These are phyloP conservation scores for Boletus sensibilis DNA, from an alignment of 768 basidiomycete genomes.

Conservation along the genomic window DNA sequence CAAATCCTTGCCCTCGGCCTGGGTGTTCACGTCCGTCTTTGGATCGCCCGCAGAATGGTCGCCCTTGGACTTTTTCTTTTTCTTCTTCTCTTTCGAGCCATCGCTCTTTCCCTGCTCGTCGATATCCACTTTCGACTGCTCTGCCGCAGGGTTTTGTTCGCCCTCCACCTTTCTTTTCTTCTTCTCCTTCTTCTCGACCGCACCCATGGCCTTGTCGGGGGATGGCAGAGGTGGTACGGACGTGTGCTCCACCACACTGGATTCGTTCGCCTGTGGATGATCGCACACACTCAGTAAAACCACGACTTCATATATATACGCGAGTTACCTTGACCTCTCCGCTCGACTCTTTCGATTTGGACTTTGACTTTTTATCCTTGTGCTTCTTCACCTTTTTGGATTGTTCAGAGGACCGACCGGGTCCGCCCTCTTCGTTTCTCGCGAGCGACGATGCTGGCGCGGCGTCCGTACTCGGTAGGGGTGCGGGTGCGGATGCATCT, in stretches of 20 bases:
- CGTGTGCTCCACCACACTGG: not conserved
- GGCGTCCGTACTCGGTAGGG: not conserved
- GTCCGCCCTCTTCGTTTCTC: conserved; percentile 1
- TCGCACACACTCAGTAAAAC: conserved; percentile 9
- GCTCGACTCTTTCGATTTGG: conserved; percentile 8
- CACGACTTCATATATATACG: conserved; percentile 1
- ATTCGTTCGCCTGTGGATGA: conserved; percentile 5
- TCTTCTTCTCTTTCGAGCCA: conserved; percentile 17
- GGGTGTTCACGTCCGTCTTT: not conserved
- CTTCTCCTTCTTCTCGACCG: conserved; percentile 12
- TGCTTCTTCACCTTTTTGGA: conserved; percentile 23
- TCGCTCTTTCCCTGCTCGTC: conserved; percentile 1
- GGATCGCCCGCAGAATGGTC: not conserved
- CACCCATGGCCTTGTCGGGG: not conserved
- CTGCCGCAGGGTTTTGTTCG: not conserved
- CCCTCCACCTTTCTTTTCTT: conserved; percentile 13
- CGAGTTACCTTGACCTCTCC: conserved; percentile 14
- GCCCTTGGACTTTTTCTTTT: conserved; percentile 20
- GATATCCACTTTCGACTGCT: not conserved
- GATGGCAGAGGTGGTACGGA: not conserved
- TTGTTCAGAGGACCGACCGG: not conserved
- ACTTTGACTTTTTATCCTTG: conserved; percentile 18
- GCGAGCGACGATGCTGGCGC: not conserved
- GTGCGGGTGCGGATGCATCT: not conserved
- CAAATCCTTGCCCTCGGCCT: conserved; percentile 1